Base-by-base conservation (phyloP, 1,284 basidiomycete species). In the Naganishia sp. region DNA sequence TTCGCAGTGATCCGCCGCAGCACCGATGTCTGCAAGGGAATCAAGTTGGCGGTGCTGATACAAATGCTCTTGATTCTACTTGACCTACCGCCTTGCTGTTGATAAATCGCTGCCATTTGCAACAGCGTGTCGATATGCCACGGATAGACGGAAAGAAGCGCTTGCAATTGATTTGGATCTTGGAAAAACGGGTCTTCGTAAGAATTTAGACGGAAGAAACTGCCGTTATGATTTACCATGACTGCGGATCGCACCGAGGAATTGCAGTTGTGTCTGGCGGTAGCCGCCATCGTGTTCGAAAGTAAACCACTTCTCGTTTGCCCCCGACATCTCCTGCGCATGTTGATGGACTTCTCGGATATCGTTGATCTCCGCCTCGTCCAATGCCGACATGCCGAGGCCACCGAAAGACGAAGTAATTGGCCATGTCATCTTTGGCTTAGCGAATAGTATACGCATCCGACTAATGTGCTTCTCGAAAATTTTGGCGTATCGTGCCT, bases 121-220 rank as follows among this genome's bases (percentile, higher is more conserved):
- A 96, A 83, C 0, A 94, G 82, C 0, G 93, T 94, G 77, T 97
- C 94, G 1, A 88, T 90, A 72, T 96, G 94, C 85, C 92, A 96
- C 0, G 82, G 83, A 66, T 81, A 79, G 3, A 81, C 79, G 54
- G 81, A 80, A 25, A 84, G 71, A 25, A 83, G 71, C 7, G 80
- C 77, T 72, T 82, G 79, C 43, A 84, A 73, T 67, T 79, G 75
- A 69, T 83, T 83, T 43, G 82, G 80, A 66, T 82, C 80, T 81
- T 2, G 69, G 4, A 21, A 15, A 28, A 6, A 31, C 11, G 1
- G 32, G 6, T 43, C 39, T 17, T 10, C 21, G 11, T 52, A 21
- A 62, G 41, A n/a, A 11, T 42, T 31, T n/a, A 9, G n/a, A 43
- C 2, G 13, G 18, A 43, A 32, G n/a, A 21, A 6, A 41, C 17